Base-by-base conservation (phyloP, 1,284 basidiomycete species). In the Rhodofomes roseus region DNA sequence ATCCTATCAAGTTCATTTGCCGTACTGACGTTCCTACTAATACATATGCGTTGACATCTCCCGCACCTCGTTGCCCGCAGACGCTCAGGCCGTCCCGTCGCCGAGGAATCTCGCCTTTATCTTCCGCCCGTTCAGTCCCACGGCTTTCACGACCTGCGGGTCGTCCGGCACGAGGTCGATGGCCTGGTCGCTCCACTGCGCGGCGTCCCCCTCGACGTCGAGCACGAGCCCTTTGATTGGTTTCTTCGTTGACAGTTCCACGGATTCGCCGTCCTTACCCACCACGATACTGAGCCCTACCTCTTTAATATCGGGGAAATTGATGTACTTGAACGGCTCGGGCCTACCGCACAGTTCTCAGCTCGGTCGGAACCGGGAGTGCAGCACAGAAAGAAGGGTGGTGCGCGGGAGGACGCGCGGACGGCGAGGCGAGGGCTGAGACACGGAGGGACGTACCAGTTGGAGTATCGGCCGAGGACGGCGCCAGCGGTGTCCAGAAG, bases 321-420 rank as follows among this genome's bases (percentile, higher is more conserved):
- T 79, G 72, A 96, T 86, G 74, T 85, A 95, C 75, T 96, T 96
- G 81, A 89, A 95, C 29, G 94, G 94, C 72, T 95, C 91, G 12
- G 91, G 91, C 92, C 91, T 93, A 68, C 70, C 55, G 57, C 31
- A 23, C 51, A 54, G 55, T 31, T 52, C 27, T 54, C 56, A 52
- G 25, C 20, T 52, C 50, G 34, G 50, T 52, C 20, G 20, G 36
- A 40, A 20, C 20, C 22, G 22, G 46, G 20, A 20, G 27, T 22
- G n/a, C 41, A 52, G 23, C 16, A 34, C 5, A 53, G 36, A 22
- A 44, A 23, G 58, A 18, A 60, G 54, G 56, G 27, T 40, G 37
- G 31, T 12, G 31, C 29, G 29, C 50, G 31, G 50, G 16, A 36
- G 31, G n/a, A 27, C 11, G n/a, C 43, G 14, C 43, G 22, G 50